These are phyloP conservation scores for Terfezia boudieri DNA, from an alignment of 495 filamentous ascomycete genomes.

Conservation along the genomic window DNA sequence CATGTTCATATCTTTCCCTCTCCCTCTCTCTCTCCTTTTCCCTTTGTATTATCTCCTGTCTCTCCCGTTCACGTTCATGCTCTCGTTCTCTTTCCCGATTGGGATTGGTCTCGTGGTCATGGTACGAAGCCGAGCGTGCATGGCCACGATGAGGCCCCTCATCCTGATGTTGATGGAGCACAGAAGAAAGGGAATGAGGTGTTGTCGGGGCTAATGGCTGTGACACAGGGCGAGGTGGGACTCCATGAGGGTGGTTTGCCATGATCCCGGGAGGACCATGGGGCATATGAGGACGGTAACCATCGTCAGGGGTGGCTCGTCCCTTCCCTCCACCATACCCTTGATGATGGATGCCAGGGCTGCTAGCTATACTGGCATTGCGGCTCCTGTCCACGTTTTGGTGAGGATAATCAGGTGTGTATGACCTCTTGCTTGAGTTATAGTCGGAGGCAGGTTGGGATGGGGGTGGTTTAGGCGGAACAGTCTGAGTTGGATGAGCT, in stretches of 20 bases:
- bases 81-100: slow-evolving; percentile 9
- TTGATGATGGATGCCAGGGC: neutral
- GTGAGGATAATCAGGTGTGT: slow-evolving; percentile 45
- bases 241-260: neutral
- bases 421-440: slow-evolving; percentile 39
- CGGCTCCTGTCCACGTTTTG: slow-evolving; percentile 24
- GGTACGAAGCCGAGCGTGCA: slow-evolving; percentile 3
- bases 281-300: neutral
- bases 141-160: slow-evolving; percentile 3
- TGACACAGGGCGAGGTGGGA: slow-evolving; percentile 13
- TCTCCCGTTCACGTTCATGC: slow-evolving; percentile 6
- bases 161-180: slow-evolving; percentile 11
- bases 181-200: slow-evolving; percentile 8
- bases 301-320: neutral
- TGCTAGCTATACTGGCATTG: slow-evolving; percentile 12
- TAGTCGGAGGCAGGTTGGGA: slow-evolving; percentile 33
- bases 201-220: slow-evolving; percentile 3
- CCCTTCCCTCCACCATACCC: neutral
- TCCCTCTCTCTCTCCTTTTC: neutral
- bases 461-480: slow-evolving; percentile 24
- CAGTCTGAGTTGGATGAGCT: slow-evolving; percentile 29
- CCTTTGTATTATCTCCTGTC: neutral
- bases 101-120: slow-evolving; percentile 3
- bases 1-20: neutral
- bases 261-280: neutral